Percentiles rank a stretch among this genome's conserved stretches.
Conservation (phyloP, 768 basidiomycete species). For the Amanita inopinata region DNA sequence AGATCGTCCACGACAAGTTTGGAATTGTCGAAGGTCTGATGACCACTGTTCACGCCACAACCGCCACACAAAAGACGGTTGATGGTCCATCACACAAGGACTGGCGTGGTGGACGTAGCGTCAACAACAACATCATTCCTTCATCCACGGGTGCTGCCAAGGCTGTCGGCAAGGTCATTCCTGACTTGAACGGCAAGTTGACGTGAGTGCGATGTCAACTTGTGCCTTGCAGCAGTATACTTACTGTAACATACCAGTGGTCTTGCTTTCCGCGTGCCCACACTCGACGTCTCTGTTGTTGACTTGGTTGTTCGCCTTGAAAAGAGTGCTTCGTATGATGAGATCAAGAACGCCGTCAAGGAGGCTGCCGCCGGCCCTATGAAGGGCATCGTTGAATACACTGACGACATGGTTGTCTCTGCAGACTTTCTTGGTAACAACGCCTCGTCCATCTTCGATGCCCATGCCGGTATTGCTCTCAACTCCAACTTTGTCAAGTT, state of each 20-base stretch:
- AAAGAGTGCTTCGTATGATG: conserved; percentile 69
- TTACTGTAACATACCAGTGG: conserved; percentile 34
- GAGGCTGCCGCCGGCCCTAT: conserved; percentile 53
- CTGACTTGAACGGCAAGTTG: conserved; percentile 84
- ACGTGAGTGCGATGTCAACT: conserved; percentile 40
- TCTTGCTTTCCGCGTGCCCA: conserved; percentile 90
- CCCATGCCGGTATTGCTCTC: conserved; percentile 75
- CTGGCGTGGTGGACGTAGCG: conserved; percentile 88
- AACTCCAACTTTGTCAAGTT: conserved; percentile 89
- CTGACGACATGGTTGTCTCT: conserved; percentile 81
- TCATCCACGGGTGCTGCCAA: conserved; percentile 95
- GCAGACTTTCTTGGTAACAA: conserved; percentile 74
- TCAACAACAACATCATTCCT: conserved; percentile 92
- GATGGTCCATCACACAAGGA: conserved; percentile 87
- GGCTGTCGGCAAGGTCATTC: conserved; percentile 93
- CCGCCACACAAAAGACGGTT: conserved; percentile 82
- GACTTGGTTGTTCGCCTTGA: conserved; percentile 86
- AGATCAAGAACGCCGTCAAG: conserved; percentile 75
- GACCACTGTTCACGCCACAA: conserved; percentile 91
- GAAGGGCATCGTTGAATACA: conserved; percentile 72
- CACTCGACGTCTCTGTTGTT: conserved; percentile 87
- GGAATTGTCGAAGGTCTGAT: conserved; percentile 89
- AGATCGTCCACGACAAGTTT: conserved; percentile 89
- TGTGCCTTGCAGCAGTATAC: neutral
- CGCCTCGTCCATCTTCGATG: conserved; percentile 84